Base-by-base conservation (phyloP, 208 protist species). In the Leishmania amazonensis region DNA sequence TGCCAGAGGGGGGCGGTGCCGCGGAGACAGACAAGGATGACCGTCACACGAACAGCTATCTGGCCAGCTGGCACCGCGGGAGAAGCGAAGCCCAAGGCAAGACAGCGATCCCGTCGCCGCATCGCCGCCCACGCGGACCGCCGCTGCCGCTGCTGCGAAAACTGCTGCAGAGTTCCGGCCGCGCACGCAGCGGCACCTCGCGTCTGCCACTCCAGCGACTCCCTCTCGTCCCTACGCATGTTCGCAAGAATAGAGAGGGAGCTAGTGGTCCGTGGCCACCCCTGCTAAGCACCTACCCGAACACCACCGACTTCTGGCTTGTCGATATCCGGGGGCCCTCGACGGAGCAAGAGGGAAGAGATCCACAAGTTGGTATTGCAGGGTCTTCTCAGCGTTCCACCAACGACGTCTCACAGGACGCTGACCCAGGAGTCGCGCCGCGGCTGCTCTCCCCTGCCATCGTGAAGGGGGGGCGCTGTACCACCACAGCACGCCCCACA, bases 111-210 rank as follows among this genome's bases (percentile, higher is more conserved):
- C 76, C 82, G 45, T 86, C 78, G 19, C 82, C 83, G 51, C 83
- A 78, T 49, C 85, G 85, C 47, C 85, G 85, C 24, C 85, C 76
- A n/a, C 76, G 78, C 51, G 85, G 85, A 13, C 79, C 85, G 13
- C 85, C 85, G 54, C 78, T 88, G 58, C 81, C 85, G 70, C 80
- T 88, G 68, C 79, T 88, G 79, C 85, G 85, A 58, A 82, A 68
- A 58, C 64, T 84, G 51, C 73, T 76, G 64, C 73, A 57, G 28
- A 58, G 9, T 73, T 54, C 81, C 53, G 67, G 9, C n/a, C n/a
- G 54, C 19, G 17, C 62, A 35, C 51, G 64, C 64, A 31, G 67
- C 21, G 47, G 76, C 31, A 58, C 75, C 49, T 72, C 62, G 64
- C 74, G 7, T 83, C 78, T 53, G 47, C 74, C 57, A 35, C 28